Percentiles rank a stretch among this genome's conserved stretches.
Evolutionary conservation across 1,284 basidiomycete genomes (phyloP).

Genomic region (Trametes polyzona): DNA sequence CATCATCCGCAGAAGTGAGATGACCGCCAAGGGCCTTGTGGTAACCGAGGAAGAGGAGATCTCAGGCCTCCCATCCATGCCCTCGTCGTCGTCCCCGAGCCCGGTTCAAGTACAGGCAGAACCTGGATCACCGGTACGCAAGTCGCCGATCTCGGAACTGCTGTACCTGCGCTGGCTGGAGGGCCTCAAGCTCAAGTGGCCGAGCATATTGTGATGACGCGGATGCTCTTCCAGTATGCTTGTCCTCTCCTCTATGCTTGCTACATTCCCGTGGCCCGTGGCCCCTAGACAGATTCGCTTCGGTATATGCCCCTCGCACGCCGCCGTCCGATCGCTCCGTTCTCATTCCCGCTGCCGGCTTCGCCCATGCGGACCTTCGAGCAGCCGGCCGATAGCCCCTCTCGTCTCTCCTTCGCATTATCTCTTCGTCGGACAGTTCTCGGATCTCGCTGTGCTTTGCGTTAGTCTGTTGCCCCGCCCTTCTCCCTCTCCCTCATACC

Average conservation of each 20-base stretch:
- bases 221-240: too few relatives aligned
- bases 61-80: conserved; percentile 46
- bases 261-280: background rate
- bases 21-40: conserved; percentile 78
- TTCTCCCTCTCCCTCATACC: background rate
- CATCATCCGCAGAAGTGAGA: conserved; percentile 77
- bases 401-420: conserved; percentile 1
- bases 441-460: conserved; percentile 15
- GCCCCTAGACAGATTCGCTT: conserved; percentile 3
- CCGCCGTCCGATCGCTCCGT: conserved; percentile 7
- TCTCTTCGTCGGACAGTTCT: conserved; percentile 14
- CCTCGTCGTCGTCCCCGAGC: conserved; percentile 34
- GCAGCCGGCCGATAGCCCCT: conserved; percentile 1
- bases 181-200: conserved; percentile 88
- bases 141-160: conserved; percentile 90
- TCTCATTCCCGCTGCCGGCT: background rate
- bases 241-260: background rate
- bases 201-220: conserved; percentile 57
- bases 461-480: background rate
- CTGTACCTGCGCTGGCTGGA: conserved; percentile 96
- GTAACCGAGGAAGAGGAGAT: conserved; percentile 81
- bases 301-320: conserved; percentile 3
- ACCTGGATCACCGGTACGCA: conserved; percentile 46
- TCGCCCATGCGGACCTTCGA: conserved; percentile 1
- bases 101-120: conserved; percentile 30